Percentiles rank a stretch among this genome's conserved stretches.
These are phyloP conservation scores for Pichia sp. DNA, from an alignment of 1,139 yeast species.

Conservation along the genomic window DNA sequence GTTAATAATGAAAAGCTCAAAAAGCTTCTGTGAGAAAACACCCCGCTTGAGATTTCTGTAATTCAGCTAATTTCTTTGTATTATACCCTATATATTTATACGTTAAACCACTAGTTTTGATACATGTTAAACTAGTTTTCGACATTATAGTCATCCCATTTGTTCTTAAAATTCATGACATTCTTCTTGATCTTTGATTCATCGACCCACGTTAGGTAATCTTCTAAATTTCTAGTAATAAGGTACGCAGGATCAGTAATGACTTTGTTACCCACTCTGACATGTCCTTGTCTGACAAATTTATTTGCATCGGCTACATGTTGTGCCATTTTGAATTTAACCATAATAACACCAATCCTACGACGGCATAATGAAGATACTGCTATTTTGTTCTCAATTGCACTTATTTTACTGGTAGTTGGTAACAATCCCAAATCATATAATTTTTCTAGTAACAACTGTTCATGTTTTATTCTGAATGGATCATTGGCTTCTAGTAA, in stretches of 20 bases:
- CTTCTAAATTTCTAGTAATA: conserved; percentile 90
- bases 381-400: conserved; percentile 81
- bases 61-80: too few relatives aligned
- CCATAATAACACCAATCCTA: conserved; percentile 92
- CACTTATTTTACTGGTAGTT: conserved; percentile 84
- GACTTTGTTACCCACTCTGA: conserved; percentile 92
- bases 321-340: conserved; percentile 90
- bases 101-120: neutral
- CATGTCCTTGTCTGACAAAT: conserved; percentile 94
- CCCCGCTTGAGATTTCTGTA: neutral
- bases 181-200: conserved; percentile 87
- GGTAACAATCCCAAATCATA: conserved; percentile 82
- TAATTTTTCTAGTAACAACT: conserved; percentile 73
- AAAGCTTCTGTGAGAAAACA: neutral
- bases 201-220: conserved; percentile 96
- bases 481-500: conserved; percentile 82
- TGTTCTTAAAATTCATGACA: conserved; percentile 80
- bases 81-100: neutral
- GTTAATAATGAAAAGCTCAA: conserved; percentile 43
- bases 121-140: neutral
- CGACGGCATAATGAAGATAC: conserved; percentile 91
- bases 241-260: conserved; percentile 93
- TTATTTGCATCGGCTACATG: conserved; percentile 83
- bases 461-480: conserved; percentile 79
- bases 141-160: conserved; percentile 64